Evolutionary conservation across 768 basidiomycete species (phyloP), one percentile per base, ranked within the genome.

Genomic region (Termitomyces sp.): DNA sequence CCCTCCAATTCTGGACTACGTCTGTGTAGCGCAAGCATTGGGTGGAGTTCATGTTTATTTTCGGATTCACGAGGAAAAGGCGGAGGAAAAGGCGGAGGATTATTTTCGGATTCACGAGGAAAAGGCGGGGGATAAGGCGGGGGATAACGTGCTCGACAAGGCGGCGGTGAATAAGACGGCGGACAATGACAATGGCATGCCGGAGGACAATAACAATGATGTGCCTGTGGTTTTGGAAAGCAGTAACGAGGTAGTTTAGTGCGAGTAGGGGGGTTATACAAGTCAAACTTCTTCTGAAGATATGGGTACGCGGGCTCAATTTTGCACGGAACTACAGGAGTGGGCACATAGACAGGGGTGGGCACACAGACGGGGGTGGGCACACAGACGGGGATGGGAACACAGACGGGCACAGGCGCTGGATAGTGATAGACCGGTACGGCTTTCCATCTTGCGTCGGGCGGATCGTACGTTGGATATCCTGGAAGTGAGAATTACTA

Each of bases 231-330:
- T 36, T n/a, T 48, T 1, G 62, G 62, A 12, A 60, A 59, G 34
- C 45, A 29, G 37, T 60, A 59, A 14, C 29, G 47, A 11, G 54
- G 59, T 31, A 60, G 5, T 49, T 51, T 32, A 12, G 50, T 63
- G 12, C 60, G 60, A 36, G 60, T 61, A 29, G 60, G 60, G 12
- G 60, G 60, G 34, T 61, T 57, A 9, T 38, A 52, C 15, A 57
- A 43, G 49, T 61, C 42, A 52, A 56, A 57, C 15, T 15, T 40
- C n/a, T 38, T 34, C 1, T 37, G 42, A 29, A 59, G 38, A 12
- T 1, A 56, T 6, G 50, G 55, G 45, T 57, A 57, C 5, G 20
- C 25, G 11, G 48, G 54, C 17, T 61, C 54, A 7, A 56, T 50
- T 10, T 51, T 57, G 31, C 14, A 5, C 9, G 37, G 48, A n/a